Conservation (phyloP, 1,284 basidiomycete species). For the Ustilago sp. region DNA sequence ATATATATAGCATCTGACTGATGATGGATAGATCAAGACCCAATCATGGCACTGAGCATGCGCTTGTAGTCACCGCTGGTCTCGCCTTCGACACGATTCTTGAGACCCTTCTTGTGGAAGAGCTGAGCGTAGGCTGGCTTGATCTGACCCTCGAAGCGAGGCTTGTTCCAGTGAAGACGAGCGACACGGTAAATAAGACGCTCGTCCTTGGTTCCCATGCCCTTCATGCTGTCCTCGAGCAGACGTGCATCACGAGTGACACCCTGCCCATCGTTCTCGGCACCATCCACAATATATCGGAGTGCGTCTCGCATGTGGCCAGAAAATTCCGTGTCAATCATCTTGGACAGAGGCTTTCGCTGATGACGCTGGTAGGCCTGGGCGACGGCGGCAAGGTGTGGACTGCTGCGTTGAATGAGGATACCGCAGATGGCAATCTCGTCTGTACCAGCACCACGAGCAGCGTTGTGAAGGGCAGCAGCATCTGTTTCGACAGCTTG, state of each 20-base stretch:
- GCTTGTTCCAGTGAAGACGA: constrained; percentile 65
- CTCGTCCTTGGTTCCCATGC: constrained; percentile 66
- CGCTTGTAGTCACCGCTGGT: constrained; percentile 63
- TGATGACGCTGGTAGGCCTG: constrained; percentile 58
- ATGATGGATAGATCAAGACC: constrained; percentile 24
- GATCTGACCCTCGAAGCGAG: constrained; percentile 58
- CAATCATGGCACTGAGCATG: constrained; percentile 56
- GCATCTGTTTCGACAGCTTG: constrained; percentile 50
- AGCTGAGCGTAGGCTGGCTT: constrained; percentile 65
- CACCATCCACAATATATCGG: constrained; percentile 65
- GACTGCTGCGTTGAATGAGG: constrained; percentile 61
- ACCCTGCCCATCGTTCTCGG: constrained; percentile 63
- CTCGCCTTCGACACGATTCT: constrained; percentile 60
- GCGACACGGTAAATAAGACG: constrained; percentile 57
- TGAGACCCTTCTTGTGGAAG: constrained; percentile 61
- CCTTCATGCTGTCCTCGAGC: constrained; percentile 66
- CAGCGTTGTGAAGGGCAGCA: constrained; percentile 42
- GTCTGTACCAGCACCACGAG: constrained; percentile 59
- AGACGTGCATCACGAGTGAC: constrained; percentile 63
- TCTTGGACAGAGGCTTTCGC: constrained; percentile 48
- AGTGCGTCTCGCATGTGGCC: constrained; percentile 66
- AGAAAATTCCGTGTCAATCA: constrained; percentile 64
- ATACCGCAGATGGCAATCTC: constrained; percentile 66
- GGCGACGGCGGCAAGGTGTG: constrained; percentile 64
- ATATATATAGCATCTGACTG: neutral